Evolutionary conservation across 768 basidiomycete species (phyloP).

Genomic region (Agaricus sinodeliciosus): DNA sequence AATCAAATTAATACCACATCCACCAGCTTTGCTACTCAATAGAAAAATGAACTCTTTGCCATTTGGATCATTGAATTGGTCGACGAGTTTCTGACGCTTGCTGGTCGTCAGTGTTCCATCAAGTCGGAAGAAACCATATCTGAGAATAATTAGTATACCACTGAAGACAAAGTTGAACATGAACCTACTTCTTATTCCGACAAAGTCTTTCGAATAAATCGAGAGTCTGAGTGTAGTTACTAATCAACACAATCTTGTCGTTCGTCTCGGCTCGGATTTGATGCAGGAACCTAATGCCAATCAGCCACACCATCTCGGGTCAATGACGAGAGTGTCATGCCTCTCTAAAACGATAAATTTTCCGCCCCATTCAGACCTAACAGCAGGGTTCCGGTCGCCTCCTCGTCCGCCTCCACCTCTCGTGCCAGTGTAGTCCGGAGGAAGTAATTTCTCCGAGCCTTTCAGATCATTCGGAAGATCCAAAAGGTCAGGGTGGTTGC

Average conservation of each 20-base stretch:
- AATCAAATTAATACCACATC: constrained; percentile 95
- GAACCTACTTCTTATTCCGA: constrained; percentile 71
- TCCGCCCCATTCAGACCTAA: constrained; percentile 81
- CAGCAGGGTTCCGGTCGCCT: constrained; percentile 39
- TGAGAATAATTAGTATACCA: constrained; percentile 21
- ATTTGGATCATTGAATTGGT: constrained; percentile 90
- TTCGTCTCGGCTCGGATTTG: constrained; percentile 74
- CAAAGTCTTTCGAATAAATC: constrained; percentile 90
- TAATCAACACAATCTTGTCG: constrained; percentile 96
- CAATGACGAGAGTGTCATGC: constrained; percentile 27
- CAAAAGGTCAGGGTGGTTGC: constrained; percentile 91
- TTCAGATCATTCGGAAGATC: constrained; percentile 78
- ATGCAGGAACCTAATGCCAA: constrained; percentile 63
- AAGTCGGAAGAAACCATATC: constrained; percentile 87
- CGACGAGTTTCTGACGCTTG: constrained; percentile 92
- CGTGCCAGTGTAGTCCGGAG: constrained; percentile 34
- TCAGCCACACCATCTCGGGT: not conserved
- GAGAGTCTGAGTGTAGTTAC: constrained; percentile 93
- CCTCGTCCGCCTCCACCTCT: constrained; percentile 30
- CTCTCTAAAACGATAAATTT: constrained; percentile 93
- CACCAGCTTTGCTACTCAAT: constrained; percentile 92
- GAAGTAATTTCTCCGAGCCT: constrained; percentile 77
- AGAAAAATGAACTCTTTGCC: constrained; percentile 94
- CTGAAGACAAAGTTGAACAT: not conserved
- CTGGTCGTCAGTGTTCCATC: constrained; percentile 91